Evolutionary conservation across 2,329 filamentous ascomycete species (phyloP).

Genomic region (Cryphonectria carpinicola): DNA sequence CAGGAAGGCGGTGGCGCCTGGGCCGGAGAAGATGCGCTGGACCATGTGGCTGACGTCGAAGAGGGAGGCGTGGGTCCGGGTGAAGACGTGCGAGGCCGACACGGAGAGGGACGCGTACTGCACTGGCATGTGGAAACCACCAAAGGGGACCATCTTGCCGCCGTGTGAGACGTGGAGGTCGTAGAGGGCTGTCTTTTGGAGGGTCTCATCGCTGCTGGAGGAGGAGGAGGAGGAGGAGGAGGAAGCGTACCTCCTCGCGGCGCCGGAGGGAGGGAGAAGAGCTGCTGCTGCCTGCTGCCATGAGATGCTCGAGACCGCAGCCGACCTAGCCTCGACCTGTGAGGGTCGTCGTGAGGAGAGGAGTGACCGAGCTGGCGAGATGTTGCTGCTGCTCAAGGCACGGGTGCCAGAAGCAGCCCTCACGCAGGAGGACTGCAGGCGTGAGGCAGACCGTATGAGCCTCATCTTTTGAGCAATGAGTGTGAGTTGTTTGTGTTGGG

Average conservation of each 20-base stretch:
- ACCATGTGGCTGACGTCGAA: conserved; percentile 99
- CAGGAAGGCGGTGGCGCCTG: conserved; percentile 79
- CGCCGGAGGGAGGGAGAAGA: not conserved
- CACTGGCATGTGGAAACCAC: conserved; percentile 89
- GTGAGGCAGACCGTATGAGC: conserved; percentile 14
- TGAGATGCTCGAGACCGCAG: not conserved
- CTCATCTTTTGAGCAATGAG: conserved; percentile 16
- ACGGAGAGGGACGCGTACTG: conserved; percentile 81
- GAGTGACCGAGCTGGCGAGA: conserved; percentile 8
- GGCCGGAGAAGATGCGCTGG: conserved; percentile 83
- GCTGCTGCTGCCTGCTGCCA: not conserved
- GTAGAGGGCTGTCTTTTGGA: conserved; percentile 42
- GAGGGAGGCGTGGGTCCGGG: conserved; percentile 81
- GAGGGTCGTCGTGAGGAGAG: not conserved
- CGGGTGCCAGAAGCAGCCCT: not conserved
- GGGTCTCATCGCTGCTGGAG: conserved; percentile 24
- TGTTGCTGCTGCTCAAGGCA: conserved; percentile 6
- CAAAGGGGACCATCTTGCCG: conserved; percentile 96
- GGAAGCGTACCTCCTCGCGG: conserved; percentile 21
- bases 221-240: conserved; percentile 13
- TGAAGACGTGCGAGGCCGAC: conserved; percentile 86
- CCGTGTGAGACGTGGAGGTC: conserved; percentile 63
- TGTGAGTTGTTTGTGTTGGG: not conserved
- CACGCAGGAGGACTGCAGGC: conserved; percentile 19
- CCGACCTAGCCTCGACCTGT: not conserved